phyloP scores from a whole-genome alignment of 2,329 filamentous ascomycete species.

The Aureobasidium sp. region DNA sequence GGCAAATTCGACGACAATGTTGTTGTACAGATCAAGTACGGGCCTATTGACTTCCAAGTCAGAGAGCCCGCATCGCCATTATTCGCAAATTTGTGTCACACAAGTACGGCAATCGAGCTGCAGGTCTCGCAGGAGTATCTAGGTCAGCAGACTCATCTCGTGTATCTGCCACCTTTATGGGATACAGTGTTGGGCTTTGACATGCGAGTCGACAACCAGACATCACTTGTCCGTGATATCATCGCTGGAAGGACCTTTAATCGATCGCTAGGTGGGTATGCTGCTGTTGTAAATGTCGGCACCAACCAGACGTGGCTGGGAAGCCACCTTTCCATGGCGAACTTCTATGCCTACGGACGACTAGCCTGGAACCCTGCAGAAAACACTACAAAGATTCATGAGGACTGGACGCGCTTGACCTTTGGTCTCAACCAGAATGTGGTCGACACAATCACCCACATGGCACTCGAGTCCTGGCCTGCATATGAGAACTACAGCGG shows the following conservation, averaged over 20 bases:
- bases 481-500: constrained; percentile 66
- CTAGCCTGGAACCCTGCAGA: constrained; percentile 57
- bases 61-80: constrained; percentile 61
- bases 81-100: constrained; percentile 47
- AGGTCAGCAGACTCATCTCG: constrained; percentile 62
- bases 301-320: constrained; percentile 62
- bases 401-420: constrained; percentile 63
- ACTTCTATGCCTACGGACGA: constrained; percentile 62
- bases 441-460: constrained; percentile 52
- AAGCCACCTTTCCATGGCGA: constrained; percentile 63
- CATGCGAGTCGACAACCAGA: constrained; percentile 50
- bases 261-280: constrained; percentile 53
- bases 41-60: constrained; percentile 68
- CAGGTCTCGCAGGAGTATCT: constrained; percentile 65
- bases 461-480: constrained; percentile 64
- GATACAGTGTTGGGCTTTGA: constrained; percentile 62
- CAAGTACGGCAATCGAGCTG: constrained; percentile 54
- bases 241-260: constrained; percentile 55
- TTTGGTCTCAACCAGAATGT: constrained; percentile 52
- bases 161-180: constrained; percentile 64
- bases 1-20: constrained; percentile 63
- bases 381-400: constrained; percentile 45
- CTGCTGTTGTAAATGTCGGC: constrained; percentile 62
- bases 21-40: constrained; percentile 66
- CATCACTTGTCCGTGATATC: constrained; percentile 54